Evolutionary conservation across 352 stramenopile species (phyloP), one percentile per base, ranked within the genome.

Genomic region (Phytophthora colocasiae): DNA sequence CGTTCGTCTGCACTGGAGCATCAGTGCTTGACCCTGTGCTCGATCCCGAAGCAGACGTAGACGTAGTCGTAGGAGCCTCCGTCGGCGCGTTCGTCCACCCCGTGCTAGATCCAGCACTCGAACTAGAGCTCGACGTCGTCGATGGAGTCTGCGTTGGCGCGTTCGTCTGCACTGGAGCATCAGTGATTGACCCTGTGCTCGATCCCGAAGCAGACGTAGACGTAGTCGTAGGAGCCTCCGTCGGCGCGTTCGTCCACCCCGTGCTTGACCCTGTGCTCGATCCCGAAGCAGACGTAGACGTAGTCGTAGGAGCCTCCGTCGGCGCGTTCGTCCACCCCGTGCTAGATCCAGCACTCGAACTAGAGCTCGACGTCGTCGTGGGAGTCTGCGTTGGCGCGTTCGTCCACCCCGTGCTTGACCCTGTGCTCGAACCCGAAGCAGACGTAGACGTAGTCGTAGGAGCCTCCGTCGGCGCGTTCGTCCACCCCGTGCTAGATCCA

Each of bases 1-100:
- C 45, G 22, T 58, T 51, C 46, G 36, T 66, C 24, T 3, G 9
- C 31, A 12, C 4, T 36, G 31, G 31, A 36, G 31, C 31, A 10
- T 36, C 31, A 54, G 50, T 47, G 32, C 32, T 55, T 6, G 49
- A 48, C 6, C 32, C 41, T 31, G 50, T 47, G 32, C 32, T 55
- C 10, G 49, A 48, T 6, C 32, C 41, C 29, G 49, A 55, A 39
- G 17, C 43, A 26, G 45, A 64, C 11, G 40, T n/a, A 47, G 49
- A 29, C 19, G 59, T 61, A 27, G 48, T 19, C 19, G 58, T 60
- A 29, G 59, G 48, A 24, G 15, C 22, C 40, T 53, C 27, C 6
- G 36, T 59, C 40, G 41, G 52, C 52, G 51, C 40, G 29, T 43
- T 41, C n/a, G 52, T 59, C 52, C 24, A 50, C 27, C 43, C n/a